A percentile compares a stretch with the other conserved stretches of the same genome.
Evolutionary conservation across 2,329 filamentous ascomycete species (phyloP).

Genomic region (Aspergillus arachidicola): DNA sequence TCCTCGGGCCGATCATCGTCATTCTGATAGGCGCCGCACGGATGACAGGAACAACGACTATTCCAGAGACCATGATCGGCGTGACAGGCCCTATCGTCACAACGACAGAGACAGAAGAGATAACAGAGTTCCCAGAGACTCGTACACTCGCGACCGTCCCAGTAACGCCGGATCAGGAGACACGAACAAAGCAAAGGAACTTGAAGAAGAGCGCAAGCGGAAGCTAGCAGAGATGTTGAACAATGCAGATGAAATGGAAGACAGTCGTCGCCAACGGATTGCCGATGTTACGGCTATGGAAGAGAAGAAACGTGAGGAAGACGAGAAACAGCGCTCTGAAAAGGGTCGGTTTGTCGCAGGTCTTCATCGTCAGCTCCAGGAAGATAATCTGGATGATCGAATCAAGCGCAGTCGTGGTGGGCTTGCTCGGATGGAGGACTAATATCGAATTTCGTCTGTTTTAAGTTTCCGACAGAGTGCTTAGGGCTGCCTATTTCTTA

Average conservation of each 20-base stretch:
- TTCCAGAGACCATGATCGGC: conserved; percentile 15
- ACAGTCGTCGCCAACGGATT: conserved; percentile 69
- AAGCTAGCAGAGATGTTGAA: conserved; percentile 75
- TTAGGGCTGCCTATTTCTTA: neutral
- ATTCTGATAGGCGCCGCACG: conserved; percentile 15
- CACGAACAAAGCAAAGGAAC: conserved; percentile 25
- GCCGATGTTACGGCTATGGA: conserved; percentile 69
- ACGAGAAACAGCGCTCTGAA: conserved; percentile 54
- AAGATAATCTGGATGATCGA: conserved; percentile 39
- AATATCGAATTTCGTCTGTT: neutral
- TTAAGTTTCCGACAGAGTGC: neutral
- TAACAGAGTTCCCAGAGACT: conserved; percentile 23
- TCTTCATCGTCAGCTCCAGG: conserved; percentile 36
- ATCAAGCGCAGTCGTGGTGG: conserved; percentile 38
- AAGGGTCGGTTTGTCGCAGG: conserved; percentile 38
- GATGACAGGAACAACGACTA: conserved; percentile 15
- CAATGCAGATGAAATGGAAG: conserved; percentile 69
- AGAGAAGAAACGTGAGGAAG: conserved; percentile 63
- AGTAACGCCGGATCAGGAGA: conserved; percentile 8
- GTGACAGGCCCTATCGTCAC: conserved; percentile 1
- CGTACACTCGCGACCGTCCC: conserved; percentile 19
- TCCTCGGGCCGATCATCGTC: conserved; percentile 18
- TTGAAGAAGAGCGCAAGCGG: conserved; percentile 35
- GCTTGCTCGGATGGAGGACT: conserved; percentile 32
- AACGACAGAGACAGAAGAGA: conserved; percentile 20